Conservation (phyloP, 2,329 filamentous ascomycete species). For the Penicillium verrucosum region DNA sequence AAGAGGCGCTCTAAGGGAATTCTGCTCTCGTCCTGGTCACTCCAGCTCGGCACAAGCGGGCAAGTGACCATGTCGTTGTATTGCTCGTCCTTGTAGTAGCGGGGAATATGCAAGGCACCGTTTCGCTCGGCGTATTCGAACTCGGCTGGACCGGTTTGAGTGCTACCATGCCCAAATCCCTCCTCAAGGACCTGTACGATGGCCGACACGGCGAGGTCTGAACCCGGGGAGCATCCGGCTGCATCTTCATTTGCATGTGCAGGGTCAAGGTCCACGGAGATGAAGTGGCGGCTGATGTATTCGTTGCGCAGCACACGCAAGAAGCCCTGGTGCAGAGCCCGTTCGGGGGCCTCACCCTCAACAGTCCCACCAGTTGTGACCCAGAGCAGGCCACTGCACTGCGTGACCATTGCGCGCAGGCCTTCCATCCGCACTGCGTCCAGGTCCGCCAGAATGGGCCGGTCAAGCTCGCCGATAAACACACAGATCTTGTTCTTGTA, state of each 20-base stretch:
- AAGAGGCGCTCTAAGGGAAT: background rate
- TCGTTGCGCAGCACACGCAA: background rate
- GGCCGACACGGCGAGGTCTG: background rate
- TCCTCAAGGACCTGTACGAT: background rate
- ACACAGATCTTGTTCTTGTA: background rate
- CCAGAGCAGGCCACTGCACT: background rate
- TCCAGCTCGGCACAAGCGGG: background rate
- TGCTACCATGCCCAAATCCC: background rate
- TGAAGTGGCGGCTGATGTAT: background rate
- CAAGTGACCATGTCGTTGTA: background rate
- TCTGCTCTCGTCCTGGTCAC: background rate
- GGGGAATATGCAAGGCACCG: background rate
- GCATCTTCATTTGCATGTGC: no score
- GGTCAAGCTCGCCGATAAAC: background rate
- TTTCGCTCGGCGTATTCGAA: background rate
- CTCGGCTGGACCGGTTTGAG: background rate
- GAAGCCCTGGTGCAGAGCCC: background rate
- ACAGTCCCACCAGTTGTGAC: background rate
- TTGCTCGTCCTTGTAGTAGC: background rate
- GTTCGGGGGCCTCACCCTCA: background rate
- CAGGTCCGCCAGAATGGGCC: background rate
- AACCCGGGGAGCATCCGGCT: no score
- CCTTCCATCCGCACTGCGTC: background rate
- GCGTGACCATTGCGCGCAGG: background rate
- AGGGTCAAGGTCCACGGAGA: background rate